Evolutionary conservation across 2,329 filamentous ascomycete genomes (phyloP).

Genomic region (Truncatella angustata): DNA sequence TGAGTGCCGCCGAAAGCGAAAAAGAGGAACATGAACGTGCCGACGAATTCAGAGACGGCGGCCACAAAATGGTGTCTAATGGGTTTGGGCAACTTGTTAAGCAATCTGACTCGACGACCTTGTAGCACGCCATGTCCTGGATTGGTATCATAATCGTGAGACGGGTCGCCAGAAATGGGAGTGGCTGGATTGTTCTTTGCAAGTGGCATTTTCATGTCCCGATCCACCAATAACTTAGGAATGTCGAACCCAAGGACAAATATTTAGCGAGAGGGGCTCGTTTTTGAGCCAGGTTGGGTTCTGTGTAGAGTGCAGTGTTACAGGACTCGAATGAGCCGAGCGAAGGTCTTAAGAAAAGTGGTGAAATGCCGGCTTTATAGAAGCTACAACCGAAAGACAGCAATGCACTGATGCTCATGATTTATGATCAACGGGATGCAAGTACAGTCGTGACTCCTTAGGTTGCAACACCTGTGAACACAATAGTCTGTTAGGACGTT

Average conservation of each 20-base stretch:
- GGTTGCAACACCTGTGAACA: background rate
- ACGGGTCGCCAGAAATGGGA: background rate
- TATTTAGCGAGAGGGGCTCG: background rate
- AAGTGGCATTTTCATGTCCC: background rate
- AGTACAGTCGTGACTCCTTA: no score
- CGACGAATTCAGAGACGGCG: slow-evolving; percentile 27
- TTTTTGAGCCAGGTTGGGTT: background rate
- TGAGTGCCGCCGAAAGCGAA: slow-evolving; percentile 32
- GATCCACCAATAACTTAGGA: background rate
- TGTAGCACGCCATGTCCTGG: background rate
- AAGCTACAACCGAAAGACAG: background rate
- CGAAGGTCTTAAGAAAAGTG: background rate
- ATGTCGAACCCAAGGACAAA: background rate
- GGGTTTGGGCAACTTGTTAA: slow-evolving; percentile 15
- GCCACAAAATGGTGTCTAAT: slow-evolving; percentile 27
- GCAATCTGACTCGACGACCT: background rate
- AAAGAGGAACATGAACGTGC: slow-evolving; percentile 32
- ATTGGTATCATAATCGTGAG: background rate
- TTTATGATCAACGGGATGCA: background rate
- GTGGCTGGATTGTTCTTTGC: background rate
- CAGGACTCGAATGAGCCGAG: background rate
- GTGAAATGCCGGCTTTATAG: background rate
- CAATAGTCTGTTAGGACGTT: background rate
- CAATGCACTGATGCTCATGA: background rate
- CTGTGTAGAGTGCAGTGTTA: background rate